Conservation (phyloP, 331 rosid species). For the Malus hybrid region DNA sequence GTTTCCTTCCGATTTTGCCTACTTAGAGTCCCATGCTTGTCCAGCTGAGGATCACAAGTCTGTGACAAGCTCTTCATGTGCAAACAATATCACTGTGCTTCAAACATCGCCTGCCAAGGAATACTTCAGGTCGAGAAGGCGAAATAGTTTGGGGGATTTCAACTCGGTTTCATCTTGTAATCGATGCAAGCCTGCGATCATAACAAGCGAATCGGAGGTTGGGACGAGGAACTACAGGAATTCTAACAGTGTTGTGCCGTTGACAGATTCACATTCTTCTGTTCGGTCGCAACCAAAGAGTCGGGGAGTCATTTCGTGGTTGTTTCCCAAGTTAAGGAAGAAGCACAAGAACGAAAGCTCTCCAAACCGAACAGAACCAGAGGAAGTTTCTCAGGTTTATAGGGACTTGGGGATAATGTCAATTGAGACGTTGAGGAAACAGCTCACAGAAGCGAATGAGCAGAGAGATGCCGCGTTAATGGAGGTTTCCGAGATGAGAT, state of each 20-base stretch:
- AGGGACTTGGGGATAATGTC: slow-evolving; percentile 66
- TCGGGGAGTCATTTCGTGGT: slow-evolving; percentile 75
- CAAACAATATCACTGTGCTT: slow-evolving; percentile 45
- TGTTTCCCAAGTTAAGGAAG: slow-evolving; percentile 81
- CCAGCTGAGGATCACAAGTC: slow-evolving; percentile 61
- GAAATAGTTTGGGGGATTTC: slow-evolving; percentile 66
- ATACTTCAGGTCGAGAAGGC: slow-evolving; percentile 51
- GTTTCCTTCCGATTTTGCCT: slow-evolving; percentile 32
- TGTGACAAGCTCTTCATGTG: slow-evolving; percentile 34
- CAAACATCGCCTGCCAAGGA: slow-evolving; percentile 65
- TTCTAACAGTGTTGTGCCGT: slow-evolving; percentile 66
- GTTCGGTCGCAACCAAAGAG: slow-evolving; percentile 56
- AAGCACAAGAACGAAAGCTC: slow-evolving; percentile 59
- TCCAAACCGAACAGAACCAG: slow-evolving; percentile 69
- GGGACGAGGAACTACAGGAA: slow-evolving; percentile 33
- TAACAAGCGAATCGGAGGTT: slow-evolving; percentile 54
- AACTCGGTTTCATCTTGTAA: slow-evolving; percentile 74
- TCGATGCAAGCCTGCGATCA: slow-evolving; percentile 62
- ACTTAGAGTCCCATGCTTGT: slow-evolving; percentile 47
- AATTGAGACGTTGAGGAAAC: slow-evolving; percentile 58
- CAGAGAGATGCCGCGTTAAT: slow-evolving; percentile 58
- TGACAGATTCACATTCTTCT: slow-evolving; percentile 72
- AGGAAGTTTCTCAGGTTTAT: slow-evolving; percentile 72
- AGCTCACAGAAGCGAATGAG: slow-evolving; percentile 63
- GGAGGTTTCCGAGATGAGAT: slow-evolving; percentile 80